Conservation (phyloP, 164 flowering plant genomes). For the Nymphaea thermarum region DNA sequence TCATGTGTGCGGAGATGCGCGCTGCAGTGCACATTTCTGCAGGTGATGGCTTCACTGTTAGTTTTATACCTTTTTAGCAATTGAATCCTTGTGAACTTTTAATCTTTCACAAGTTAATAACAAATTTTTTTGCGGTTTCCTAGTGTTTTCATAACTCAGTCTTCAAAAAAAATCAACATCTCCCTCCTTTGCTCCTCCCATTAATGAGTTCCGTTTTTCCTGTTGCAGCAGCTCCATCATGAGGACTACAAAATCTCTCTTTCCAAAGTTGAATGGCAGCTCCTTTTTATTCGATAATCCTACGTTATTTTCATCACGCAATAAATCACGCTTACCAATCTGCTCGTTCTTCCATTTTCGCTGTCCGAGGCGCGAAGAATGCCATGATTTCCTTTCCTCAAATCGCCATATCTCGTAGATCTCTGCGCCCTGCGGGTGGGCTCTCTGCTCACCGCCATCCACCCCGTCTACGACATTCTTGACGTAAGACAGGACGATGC, state of each 20-base stretch:
- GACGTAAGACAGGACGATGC: neutral
- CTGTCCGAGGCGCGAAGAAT: neutral
- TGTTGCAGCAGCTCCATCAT: no score
- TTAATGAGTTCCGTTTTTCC: no score
- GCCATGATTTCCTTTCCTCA: neutral
- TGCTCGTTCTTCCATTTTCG: neutral
- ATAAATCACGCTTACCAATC: neutral
- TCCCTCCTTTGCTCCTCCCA: no score
- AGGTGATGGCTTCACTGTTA: no score
- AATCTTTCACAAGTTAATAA: no score
- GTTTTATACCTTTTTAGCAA: no score
- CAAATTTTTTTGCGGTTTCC: no score
- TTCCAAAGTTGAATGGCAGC: neutral
- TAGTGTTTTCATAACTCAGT: no score
- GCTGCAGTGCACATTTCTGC: no score
- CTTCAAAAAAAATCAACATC: no score
- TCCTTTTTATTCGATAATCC: neutral
- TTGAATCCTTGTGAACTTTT: no score
- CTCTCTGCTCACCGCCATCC: neutral
- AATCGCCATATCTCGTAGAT: neutral
- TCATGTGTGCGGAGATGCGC: no score
- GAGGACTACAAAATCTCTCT: neutral
- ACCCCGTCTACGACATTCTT: neutral
- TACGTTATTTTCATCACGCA: neutral
- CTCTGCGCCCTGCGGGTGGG: neutral